These are phyloP conservation scores for Pyrenopolyporus hunteri DNA, from an alignment of 495 filamentous ascomycete genomes.

Conservation along the genomic window DNA sequence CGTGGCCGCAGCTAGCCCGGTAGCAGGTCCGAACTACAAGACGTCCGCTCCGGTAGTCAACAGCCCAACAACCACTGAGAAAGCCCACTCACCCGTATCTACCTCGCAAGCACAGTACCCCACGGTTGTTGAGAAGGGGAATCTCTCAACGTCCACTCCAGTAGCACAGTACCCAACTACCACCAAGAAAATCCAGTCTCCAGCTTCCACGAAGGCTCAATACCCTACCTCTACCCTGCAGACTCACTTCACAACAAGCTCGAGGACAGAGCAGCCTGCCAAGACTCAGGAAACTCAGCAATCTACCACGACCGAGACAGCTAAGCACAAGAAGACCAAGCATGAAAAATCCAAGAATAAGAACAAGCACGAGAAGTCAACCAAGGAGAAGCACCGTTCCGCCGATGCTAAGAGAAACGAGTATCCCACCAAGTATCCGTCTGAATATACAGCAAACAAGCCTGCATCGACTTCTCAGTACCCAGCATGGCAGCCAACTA, in stretches of 20 bases:
- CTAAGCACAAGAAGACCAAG: conserved; percentile 17
- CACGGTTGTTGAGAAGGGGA: not conserved
- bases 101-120: conserved; percentile 11
- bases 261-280: not conserved
- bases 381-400: conserved; percentile 9
- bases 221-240: not conserved
- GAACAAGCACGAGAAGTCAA: not conserved
- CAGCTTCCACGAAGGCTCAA: not conserved
- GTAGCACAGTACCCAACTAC: conserved; percentile 11
- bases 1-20: conserved; percentile 31
- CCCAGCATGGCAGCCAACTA: no score
- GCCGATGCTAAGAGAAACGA: conserved; percentile 11
- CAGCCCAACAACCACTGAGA: conserved; percentile 18
- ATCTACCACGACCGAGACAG: conserved; percentile 2
- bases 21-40: conserved; percentile 31
- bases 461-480: not conserved
- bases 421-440: conserved; percentile 14
- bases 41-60: conserved; percentile 17
- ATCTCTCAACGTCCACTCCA: conserved; percentile 1
- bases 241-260: conserved; percentile 1
- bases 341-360: conserved; percentile 15
- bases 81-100: conserved; percentile 12
- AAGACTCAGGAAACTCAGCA: not conserved
- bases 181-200: conserved; percentile 1
- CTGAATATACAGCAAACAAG: not conserved